These are phyloP conservation scores for Blastobotrys muscicola DNA, from an alignment of 805 yeast genomes.

Conservation along the genomic window DNA sequence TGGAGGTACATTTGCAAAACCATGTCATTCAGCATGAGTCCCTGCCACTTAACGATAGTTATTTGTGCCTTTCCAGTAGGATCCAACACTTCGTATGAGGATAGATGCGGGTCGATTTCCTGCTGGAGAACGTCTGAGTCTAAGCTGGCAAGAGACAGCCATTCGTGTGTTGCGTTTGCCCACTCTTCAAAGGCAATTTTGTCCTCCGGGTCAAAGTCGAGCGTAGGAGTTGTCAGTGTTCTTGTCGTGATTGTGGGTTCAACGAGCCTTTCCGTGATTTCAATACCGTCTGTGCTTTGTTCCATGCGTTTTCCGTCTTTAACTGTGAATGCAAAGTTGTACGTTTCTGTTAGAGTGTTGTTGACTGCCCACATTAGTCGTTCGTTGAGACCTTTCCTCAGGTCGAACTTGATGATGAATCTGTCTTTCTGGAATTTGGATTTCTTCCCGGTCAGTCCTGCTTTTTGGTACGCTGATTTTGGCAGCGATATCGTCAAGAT, in stretches of 20 bases:
- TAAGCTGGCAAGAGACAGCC: conserved; percentile 15
- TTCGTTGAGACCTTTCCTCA: conserved; percentile 8
- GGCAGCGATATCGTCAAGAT: conserved; percentile 25
- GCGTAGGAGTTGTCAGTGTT: neutral
- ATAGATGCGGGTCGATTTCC: conserved; percentile 11
- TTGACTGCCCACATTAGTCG: conserved; percentile 17
- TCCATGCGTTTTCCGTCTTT: neutral
- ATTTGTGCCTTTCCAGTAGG: too few relatives aligned
- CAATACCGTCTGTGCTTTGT: neutral
- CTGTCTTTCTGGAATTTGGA: conserved; percentile 14
- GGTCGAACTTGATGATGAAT: conserved; percentile 9
- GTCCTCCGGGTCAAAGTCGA: neutral
- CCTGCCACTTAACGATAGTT: neutral
- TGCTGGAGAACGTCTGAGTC: conserved; percentile 11
- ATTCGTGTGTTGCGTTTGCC: conserved; percentile 13
- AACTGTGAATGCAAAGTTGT: too few relatives aligned
- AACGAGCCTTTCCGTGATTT: neutral
- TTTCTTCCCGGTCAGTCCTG: conserved; percentile 28
- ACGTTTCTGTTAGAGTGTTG: conserved; percentile 7
- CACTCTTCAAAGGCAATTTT: conserved; percentile 12
- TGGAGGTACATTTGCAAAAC: neutral
- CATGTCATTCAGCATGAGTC: conserved; percentile 1
- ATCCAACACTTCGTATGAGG: conserved; percentile 10
- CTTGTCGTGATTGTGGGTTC: neutral
- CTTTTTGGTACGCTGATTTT: conserved; percentile 23